phyloP scores from a whole-genome alignment of 306 rosid genomes.

The Herpetospermum pedunculosum region DNA sequence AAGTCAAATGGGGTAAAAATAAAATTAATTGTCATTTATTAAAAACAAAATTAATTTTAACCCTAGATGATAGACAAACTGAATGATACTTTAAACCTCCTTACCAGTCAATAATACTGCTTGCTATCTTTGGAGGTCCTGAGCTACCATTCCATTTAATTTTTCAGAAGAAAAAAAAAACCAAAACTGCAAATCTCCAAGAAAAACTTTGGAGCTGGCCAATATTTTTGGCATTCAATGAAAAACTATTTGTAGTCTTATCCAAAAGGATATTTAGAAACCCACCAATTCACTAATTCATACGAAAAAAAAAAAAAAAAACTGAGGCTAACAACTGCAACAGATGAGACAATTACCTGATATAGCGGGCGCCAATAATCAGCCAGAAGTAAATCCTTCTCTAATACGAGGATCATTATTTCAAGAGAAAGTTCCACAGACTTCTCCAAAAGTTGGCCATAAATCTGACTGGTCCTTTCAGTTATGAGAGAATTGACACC shows the following conservation, averaged over 20 bases:
- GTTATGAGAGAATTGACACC: conserved; percentile 66
- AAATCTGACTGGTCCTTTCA: conserved; percentile 65
- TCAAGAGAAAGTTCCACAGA: conserved; percentile 83
- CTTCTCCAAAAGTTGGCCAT: conserved; percentile 79
- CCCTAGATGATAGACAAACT: not conserved
- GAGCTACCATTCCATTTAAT: not conserved
- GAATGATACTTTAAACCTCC: not conserved
- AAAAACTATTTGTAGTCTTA: not conserved
- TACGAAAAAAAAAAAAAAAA: not conserved
- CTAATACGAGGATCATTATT: conserved; percentile 67
- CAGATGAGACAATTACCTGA: conserved; percentile 39
- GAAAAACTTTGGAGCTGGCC: not conserved
- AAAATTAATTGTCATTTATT: not conserved
- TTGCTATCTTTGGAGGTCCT: not conserved
- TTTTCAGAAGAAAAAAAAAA: not conserved
- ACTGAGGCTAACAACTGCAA: not conserved
- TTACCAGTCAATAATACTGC: not conserved
- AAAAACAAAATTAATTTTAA: not conserved
- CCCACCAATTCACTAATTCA: not conserved
- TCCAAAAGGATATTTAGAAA: not conserved
- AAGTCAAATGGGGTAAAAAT: not conserved
- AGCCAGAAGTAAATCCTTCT: conserved; percentile 75
- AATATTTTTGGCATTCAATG: not conserved
- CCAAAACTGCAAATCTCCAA: not conserved
- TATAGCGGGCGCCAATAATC: conserved; percentile 92